Evolutionary conservation across 768 basidiomycete species (phyloP).

Genomic region (Mrakia hoshinonis): DNA sequence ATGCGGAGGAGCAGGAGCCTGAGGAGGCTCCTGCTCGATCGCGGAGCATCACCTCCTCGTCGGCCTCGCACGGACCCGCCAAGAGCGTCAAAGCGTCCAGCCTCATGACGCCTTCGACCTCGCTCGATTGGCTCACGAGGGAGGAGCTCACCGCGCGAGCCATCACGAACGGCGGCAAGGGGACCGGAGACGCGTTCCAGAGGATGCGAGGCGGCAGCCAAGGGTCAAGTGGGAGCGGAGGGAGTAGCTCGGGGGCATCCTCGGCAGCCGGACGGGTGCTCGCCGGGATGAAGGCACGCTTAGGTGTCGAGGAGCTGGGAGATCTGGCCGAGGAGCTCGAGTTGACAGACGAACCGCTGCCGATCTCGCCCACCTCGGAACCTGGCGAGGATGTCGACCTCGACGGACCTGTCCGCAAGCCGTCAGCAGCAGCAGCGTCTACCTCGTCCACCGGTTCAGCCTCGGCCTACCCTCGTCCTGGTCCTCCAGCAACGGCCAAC

Average conservation of each 20-base stretch:
- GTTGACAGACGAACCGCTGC: slow-evolving; percentile 10
- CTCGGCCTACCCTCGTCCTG: background rate
- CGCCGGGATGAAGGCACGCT: background rate
- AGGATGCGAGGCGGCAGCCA: background rate
- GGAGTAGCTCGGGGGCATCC: background rate
- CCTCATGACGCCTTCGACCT: slow-evolving; percentile 20
- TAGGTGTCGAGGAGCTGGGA: background rate
- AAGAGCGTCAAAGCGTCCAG: background rate
- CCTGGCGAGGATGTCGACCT: background rate
- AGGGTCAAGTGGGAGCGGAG: background rate
- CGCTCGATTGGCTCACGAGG: background rate
- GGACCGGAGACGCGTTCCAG: background rate
- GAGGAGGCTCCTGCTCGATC: background rate
- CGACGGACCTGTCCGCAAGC: background rate
- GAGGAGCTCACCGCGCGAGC: background rate
- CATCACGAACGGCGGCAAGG: background rate
- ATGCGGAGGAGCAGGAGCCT: background rate
- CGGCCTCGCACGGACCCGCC: background rate
- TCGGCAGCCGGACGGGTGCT: background rate
- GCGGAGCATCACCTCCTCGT: background rate
- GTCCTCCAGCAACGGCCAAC: background rate
- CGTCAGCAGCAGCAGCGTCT: background rate
- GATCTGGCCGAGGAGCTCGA: slow-evolving; percentile 7
- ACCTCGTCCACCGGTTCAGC: background rate
- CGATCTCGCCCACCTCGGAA: slow-evolving; percentile 7